phyloP scores from a whole-genome alignment of 192 early-diverging fungal genomes.

The Coemansia sp. region DNA sequence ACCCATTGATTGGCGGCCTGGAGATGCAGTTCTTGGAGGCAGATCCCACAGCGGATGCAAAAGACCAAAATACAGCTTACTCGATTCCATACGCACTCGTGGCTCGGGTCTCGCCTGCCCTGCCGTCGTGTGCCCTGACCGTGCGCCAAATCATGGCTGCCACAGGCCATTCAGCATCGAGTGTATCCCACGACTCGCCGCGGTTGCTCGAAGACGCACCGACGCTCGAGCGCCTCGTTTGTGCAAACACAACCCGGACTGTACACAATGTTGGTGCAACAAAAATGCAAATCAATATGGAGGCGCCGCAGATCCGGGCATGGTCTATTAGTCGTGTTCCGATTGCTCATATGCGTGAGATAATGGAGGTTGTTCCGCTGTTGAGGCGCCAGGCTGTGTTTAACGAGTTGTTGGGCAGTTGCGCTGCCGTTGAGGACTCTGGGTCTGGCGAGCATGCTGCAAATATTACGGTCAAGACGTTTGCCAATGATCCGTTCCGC shows the following conservation, averaged over 20 bases:
- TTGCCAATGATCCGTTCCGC: conserved; percentile 52
- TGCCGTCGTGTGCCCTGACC: conserved; percentile 45
- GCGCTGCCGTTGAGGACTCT: conserved; percentile 3
- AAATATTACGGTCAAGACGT: conserved; percentile 18
- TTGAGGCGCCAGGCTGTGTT: conserved; percentile 48
- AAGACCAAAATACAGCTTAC: conserved; percentile 1
- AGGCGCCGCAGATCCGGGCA: conserved; percentile 45
- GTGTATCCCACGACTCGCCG: conserved; percentile 24
- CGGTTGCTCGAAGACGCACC: conserved; percentile 49
- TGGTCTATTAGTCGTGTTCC: conserved; percentile 42
- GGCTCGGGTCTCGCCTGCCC: conserved; percentile 22
- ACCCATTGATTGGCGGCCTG: conserved; percentile 38
- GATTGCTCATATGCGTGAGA: conserved; percentile 14
- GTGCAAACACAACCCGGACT: neutral
- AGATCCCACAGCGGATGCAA: neutral
- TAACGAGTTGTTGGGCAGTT: conserved; percentile 46
- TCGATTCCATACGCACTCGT: conserved; percentile 43
- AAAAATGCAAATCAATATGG: conserved; percentile 1
- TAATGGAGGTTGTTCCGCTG: conserved; percentile 24
- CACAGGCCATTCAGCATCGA: conserved; percentile 1
- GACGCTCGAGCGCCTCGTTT: conserved; percentile 34
- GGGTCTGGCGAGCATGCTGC: neutral
- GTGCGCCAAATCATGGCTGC: conserved; percentile 36
- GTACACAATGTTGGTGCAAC: neutral
- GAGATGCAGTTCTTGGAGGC: conserved; percentile 38